phyloP scores from a whole-genome alignment of 2,329 filamentous ascomycete species.

The Aotearoamyces nothofagi region DNA sequence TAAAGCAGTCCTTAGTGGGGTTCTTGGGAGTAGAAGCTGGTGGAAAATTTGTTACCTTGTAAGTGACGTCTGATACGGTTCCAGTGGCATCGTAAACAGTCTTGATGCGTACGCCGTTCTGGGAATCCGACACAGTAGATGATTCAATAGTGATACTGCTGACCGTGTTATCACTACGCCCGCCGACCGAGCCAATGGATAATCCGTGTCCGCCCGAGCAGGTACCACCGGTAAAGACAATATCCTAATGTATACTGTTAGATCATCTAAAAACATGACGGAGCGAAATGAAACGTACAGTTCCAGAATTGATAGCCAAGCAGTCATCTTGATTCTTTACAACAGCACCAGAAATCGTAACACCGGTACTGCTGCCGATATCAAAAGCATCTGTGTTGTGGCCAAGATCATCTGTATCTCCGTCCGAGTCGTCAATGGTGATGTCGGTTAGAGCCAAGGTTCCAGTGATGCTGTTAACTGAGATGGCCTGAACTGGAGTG shows the following conservation, averaged over 20 bases:
- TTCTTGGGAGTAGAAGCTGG: too few species aligned
- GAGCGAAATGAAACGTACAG: slow-evolving; percentile 11
- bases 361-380: slow-evolving; percentile 27
- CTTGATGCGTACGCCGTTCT: slow-evolving; percentile 44
- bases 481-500: slow-evolving; percentile 37
- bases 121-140: slow-evolving; percentile 31
- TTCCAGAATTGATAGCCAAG: slow-evolving; percentile 40
- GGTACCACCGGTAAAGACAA: slow-evolving; percentile 15
- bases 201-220: slow-evolving; percentile 27
- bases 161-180: slow-evolving; percentile 37
- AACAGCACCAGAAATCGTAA: slow-evolving; percentile 33
- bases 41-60: too few species aligned
- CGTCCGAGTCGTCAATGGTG: slow-evolving; percentile 40
- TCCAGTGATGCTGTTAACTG: slow-evolving; percentile 23
- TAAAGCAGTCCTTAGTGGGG: too few species aligned
- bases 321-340: slow-evolving; percentile 46
- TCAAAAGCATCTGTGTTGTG: slow-evolving; percentile 42
- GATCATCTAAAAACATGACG: background rate
- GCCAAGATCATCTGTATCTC: slow-evolving; percentile 23
- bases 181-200: slow-evolving; percentile 43
- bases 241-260: slow-evolving; percentile 3
- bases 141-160: slow-evolving; percentile 33
- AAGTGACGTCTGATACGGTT: slow-evolving; percentile 33
- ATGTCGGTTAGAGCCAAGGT: slow-evolving; percentile 31
- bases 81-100: slow-evolving; percentile 35